phyloP scores from a whole-genome alignment of 805 yeast genomes.

The Kodamaea sagamina region DNA sequence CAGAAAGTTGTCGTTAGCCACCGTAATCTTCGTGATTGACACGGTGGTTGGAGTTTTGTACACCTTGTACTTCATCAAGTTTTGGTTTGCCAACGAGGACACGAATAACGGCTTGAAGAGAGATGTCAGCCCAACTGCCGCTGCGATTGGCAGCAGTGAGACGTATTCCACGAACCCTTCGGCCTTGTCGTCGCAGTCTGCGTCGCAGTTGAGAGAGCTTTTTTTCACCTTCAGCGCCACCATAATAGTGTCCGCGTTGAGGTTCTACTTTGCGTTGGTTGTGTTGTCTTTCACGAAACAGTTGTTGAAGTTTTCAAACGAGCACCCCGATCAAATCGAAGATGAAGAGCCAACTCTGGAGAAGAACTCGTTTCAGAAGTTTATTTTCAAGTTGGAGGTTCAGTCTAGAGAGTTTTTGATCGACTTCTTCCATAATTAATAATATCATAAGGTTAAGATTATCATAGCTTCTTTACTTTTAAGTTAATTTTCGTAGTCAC shows the following conservation, averaged over 20 bases:
- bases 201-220: constrained; percentile 56
- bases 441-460: too few species aligned
- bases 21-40: constrained; percentile 65
- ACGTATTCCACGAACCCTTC: constrained; percentile 15
- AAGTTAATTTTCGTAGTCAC: neutral
- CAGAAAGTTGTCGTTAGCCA: constrained; percentile 61
- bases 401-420: constrained; percentile 1
- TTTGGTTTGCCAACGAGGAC: constrained; percentile 68
- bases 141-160: constrained; percentile 24
- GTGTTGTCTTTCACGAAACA: constrained; percentile 61
- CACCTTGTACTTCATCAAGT: constrained; percentile 69
- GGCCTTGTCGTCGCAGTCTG: constrained; percentile 53
- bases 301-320: constrained; percentile 42
- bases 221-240: constrained; percentile 57
- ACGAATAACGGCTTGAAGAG: constrained; percentile 4
- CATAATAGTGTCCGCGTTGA: constrained; percentile 44
- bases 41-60: constrained; percentile 66
- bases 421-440: constrained; percentile 6
- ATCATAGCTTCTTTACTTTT: too few species aligned
- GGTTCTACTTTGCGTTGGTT: constrained; percentile 63
- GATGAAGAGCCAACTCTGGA: neutral
- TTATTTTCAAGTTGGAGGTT: constrained; percentile 11
- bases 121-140: constrained; percentile 4
- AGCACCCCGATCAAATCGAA: constrained; percentile 22
- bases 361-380: constrained; percentile 10